Evolutionary conservation across 441 rosid genomes (phyloP).

Genomic region (Gossypium davidsonii): DNA sequence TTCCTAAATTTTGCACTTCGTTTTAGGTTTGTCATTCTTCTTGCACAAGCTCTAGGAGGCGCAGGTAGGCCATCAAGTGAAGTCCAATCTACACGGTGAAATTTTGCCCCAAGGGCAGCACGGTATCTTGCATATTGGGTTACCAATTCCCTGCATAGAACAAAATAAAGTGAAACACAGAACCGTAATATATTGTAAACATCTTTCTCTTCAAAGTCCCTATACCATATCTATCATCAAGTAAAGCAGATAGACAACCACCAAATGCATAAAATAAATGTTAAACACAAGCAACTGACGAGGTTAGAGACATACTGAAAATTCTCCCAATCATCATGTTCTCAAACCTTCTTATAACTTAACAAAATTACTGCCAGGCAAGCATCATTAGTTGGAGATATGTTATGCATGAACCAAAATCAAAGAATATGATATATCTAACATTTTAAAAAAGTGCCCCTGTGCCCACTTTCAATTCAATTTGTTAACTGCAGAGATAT

Average conservation of each 20-base stretch:
- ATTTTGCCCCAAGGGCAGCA: conserved; percentile 72
- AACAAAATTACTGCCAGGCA: conserved; percentile 2
- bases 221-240: conserved; percentile 7
- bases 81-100: conserved; percentile 75
- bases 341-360: neutral
- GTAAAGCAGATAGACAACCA: conserved; percentile 13
- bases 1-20: conserved; percentile 52
- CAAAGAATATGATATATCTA: neutral
- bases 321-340: neutral
- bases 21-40: conserved; percentile 60
- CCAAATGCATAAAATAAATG: conserved; percentile 9
- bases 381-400: conserved; percentile 10
- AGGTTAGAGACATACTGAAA: conserved; percentile 1
- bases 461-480: neutral
- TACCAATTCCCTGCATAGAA: conserved; percentile 65
- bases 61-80: conserved; percentile 70
- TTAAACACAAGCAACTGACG: neutral
- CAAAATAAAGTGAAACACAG: conserved; percentile 22
- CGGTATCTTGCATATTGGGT: conserved; percentile 69
- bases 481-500: neutral
- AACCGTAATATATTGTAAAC: neutral
- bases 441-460: neutral
- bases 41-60: conserved; percentile 52
- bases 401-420: neutral
- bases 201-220: conserved; percentile 2